These are phyloP conservation scores for Monosporascus sp. DNA, from an alignment of 2,329 filamentous ascomycete genomes.

Conservation along the genomic window DNA sequence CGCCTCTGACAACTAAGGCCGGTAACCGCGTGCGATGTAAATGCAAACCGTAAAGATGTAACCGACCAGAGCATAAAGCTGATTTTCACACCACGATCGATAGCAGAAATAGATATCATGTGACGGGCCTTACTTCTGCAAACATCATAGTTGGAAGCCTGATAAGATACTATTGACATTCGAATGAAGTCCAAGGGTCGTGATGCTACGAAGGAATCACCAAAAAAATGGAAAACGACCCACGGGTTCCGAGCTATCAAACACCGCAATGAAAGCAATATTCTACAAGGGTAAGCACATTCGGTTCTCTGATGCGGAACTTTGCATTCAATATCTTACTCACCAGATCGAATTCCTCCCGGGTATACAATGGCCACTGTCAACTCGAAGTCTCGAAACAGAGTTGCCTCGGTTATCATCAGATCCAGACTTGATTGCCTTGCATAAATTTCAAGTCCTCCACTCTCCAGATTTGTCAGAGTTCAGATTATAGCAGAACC, in stretches of 20 bases:
- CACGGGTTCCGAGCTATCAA: conserved; percentile 4
- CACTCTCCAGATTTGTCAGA: background rate
- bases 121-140: no score
- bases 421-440: background rate
- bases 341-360: background rate
- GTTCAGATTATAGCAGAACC: conserved; percentile 43
- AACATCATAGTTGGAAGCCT: no score
- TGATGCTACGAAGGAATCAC: background rate
- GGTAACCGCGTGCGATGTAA: no score
- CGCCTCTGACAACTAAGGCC: no score
- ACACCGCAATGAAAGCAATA: conserved; percentile 12
- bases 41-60: no score
- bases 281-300: conserved; percentile 14
- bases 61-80: no score
- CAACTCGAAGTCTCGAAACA: background rate
- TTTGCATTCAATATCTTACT: background rate
- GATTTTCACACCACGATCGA: no score
- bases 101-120: no score
- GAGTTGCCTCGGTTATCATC: background rate
- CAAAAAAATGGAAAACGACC: conserved; percentile 2
- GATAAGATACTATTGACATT: background rate
- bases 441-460: background rate
- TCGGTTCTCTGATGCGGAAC: conserved; percentile 1
- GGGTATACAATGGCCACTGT: background rate
- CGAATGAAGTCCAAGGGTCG: background rate